phyloP scores from a whole-genome alignment of 2,329 filamentous ascomycete genomes.

The Fusarium sp. region DNA sequence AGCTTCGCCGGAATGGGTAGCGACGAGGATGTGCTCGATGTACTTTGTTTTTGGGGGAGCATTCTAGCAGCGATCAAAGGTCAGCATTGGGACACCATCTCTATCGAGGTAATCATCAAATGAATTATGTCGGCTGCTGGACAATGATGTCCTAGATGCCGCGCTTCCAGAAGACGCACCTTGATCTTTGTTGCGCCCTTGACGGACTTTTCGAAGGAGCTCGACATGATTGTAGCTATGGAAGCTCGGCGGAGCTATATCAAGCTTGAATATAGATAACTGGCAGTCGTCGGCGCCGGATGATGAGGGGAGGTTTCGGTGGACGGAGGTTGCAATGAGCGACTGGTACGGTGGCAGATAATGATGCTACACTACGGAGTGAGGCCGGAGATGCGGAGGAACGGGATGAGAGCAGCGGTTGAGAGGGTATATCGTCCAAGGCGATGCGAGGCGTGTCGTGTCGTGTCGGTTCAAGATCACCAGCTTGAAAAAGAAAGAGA shows the following conservation, averaged over 20 bases:
- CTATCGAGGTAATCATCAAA: background rate
- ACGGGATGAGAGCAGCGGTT: slow-evolving; percentile 20
- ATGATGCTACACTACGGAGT: slow-evolving; percentile 21
- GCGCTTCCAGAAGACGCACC: slow-evolving; percentile 58
- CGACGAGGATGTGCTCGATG: slow-evolving; percentile 96
- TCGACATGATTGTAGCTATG: slow-evolving; percentile 68
- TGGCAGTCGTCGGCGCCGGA: slow-evolving; percentile 12
- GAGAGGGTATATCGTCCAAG: slow-evolving; percentile 2
- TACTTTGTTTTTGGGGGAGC: slow-evolving; percentile 99
- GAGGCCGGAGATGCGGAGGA: slow-evolving; percentile 17
- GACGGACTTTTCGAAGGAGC: slow-evolving; percentile 98
- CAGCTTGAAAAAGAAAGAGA: slow-evolving; percentile 40
- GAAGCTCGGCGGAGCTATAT: slow-evolving; percentile 22
- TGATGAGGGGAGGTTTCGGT: slow-evolving; percentile 22
- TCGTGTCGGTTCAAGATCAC: slow-evolving; percentile 30
- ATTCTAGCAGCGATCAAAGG: slow-evolving; percentile 64
- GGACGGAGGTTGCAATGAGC: slow-evolving; percentile 33
- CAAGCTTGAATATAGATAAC: slow-evolving; percentile 13
- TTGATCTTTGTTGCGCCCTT: slow-evolving; percentile 99
- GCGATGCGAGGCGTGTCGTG: background rate
- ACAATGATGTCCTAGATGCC: slow-evolving; percentile 1
- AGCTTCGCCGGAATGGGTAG: slow-evolving; percentile 93
- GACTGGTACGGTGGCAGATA: slow-evolving; percentile 35
- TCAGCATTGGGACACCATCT: slow-evolving; percentile 3
- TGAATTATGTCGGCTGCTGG: background rate